These are phyloP conservation scores for Talaromyces rugulosus DNA, from an alignment of 2,329 filamentous ascomycete genomes.

Conservation along the genomic window DNA sequence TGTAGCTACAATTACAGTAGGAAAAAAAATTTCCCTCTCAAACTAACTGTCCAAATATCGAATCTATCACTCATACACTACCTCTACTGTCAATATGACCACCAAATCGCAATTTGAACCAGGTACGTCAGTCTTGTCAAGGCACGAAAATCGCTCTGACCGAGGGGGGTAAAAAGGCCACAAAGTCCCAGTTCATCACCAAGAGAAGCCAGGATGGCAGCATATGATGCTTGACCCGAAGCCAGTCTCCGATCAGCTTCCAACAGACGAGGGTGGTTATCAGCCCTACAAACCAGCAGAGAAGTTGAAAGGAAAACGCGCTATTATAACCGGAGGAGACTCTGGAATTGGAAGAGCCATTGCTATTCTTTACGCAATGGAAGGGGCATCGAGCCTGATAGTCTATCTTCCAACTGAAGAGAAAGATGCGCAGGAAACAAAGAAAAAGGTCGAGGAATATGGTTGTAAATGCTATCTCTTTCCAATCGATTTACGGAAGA, in stretches of 20 bases:
- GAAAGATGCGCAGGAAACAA: slow-evolving; percentile 70
- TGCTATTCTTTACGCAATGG: slow-evolving; percentile 74
- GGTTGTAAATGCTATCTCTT: slow-evolving; percentile 63
- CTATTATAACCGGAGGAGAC: slow-evolving; percentile 77
- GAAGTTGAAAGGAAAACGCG: slow-evolving; percentile 71
- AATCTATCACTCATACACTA: neutral
- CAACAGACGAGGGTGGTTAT: slow-evolving; percentile 62
- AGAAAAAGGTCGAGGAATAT: slow-evolving; percentile 62
- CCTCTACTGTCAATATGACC: slow-evolving; percentile 5
- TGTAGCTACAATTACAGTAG: neutral
- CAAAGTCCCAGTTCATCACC: slow-evolving; percentile 49
- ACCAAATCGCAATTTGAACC: slow-evolving; percentile 31
- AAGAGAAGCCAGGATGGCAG: slow-evolving; percentile 52
- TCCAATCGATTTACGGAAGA: slow-evolving; percentile 60
- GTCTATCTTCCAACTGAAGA: slow-evolving; percentile 72
- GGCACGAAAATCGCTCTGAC: neutral
- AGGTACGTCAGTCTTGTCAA: slow-evolving; percentile 18
- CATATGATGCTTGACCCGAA: slow-evolving; percentile 53
- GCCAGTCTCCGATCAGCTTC: slow-evolving; percentile 62
- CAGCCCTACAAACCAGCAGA: slow-evolving; percentile 69
- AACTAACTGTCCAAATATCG: neutral
- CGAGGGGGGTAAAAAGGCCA: slow-evolving; percentile 39
- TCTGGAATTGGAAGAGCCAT: slow-evolving; percentile 73
- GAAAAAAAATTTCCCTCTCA: neutral
- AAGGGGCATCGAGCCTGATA: slow-evolving; percentile 71